Evolutionary conservation across 1,284 basidiomycete genomes (phyloP).

Genomic region (Pseudozyma tsukubaensis): DNA sequence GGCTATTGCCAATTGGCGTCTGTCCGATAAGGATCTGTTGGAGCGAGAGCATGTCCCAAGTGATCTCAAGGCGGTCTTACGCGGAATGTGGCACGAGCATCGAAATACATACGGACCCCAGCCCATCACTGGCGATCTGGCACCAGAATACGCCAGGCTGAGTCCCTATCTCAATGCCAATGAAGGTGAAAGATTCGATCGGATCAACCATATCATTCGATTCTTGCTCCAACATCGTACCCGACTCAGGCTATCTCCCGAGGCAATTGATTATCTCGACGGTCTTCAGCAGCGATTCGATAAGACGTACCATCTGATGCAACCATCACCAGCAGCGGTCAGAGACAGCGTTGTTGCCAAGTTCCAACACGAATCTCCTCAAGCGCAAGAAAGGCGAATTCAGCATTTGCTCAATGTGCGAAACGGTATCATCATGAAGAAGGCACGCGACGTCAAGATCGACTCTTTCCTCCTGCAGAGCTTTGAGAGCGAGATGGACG

Average conservation of each 20-base stretch:
- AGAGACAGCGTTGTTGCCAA: not conserved
- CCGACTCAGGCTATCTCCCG: not conserved
- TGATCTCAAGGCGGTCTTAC: not conserved
- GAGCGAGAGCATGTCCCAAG: not conserved
- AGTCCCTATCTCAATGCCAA: conserved; percentile 1
- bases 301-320: conserved; percentile 7
- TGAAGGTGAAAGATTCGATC: conserved; percentile 12
- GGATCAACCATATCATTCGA: conserved; percentile 7
- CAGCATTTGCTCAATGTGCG: not conserved
- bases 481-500: conserved; percentile 17
- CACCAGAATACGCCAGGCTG: not conserved
- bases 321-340: conserved; percentile 4
- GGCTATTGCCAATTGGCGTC: conserved; percentile 15
- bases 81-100: not conserved
- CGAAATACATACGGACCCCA: not conserved
- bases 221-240: not conserved
- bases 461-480: conserved; percentile 15
- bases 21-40: conserved; percentile 2
- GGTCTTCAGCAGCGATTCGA: conserved; percentile 12
- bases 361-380: not conserved
- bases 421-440: not conserved
- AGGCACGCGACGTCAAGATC: not conserved
- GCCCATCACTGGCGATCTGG: not conserved
- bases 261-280: conserved; percentile 7
- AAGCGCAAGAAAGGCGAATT: not conserved